phyloP scores from a whole-genome alignment of 352 stramenopile species.

The Ophiocytium majus region DNA sequence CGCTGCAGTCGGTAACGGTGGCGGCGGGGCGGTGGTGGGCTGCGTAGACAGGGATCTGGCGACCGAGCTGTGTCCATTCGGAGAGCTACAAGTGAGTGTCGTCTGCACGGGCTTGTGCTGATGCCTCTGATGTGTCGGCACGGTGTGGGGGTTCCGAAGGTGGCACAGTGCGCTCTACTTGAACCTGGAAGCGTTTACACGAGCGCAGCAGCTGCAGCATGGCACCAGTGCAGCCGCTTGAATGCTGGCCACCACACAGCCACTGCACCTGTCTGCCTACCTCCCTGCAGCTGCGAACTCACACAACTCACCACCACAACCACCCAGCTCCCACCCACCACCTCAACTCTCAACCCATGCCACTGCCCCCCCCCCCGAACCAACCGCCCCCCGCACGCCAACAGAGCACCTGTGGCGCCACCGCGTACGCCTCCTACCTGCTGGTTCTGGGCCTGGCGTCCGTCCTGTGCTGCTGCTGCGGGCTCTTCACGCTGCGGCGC shows the following conservation, averaged over 20 bases:
- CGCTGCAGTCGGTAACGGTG: too few species aligned
- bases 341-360: neutral
- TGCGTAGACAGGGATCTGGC: neutral
- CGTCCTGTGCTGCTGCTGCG: slow-evolving; percentile 53
- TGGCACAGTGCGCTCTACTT: too few species aligned
- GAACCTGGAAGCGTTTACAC: neutral
- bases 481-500: slow-evolving; percentile 28
- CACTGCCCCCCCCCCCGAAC: neutral
- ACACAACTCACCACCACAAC: neutral
- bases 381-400: neutral
- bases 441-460: slow-evolving; percentile 40
- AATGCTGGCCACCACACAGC: neutral
- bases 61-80: neutral
- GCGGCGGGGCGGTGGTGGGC: neutral
- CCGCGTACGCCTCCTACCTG: slow-evolving; percentile 35
- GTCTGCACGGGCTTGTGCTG: too few species aligned
- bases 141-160: too few species aligned
- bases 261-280: neutral
- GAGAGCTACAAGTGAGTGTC: neutral
- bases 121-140: too few species aligned
- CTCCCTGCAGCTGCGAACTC: neutral
- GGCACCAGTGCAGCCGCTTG: neutral
- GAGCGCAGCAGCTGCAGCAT: neutral
- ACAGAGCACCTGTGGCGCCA: slow-evolving; percentile 2
- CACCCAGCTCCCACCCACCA: neutral